Conservation (phyloP, 192 early-diverging fungal species). For the Pilobolus umbonatus region DNA sequence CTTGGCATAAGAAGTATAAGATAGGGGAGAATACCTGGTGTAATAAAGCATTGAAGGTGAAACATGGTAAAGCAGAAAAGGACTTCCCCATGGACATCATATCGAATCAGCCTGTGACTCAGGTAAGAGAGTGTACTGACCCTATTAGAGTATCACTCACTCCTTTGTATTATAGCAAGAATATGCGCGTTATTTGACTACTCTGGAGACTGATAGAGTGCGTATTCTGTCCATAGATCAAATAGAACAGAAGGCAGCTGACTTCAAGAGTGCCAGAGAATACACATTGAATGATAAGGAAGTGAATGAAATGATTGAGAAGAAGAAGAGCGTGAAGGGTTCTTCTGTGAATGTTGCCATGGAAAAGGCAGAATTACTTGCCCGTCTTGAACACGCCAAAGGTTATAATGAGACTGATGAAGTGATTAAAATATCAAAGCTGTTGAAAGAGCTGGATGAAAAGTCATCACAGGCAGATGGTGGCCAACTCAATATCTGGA, state of each 20-base stretch:
- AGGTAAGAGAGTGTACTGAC: conserved; percentile 32
- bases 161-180: conserved; percentile 36
- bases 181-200: conserved; percentile 49
- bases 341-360: conserved; percentile 33
- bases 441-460: conserved; percentile 32
- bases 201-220: conserved; percentile 44
- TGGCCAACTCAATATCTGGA: conserved; percentile 43
- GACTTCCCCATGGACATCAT: conserved; percentile 72
- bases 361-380: conserved; percentile 46
- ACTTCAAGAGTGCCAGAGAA: conserved; percentile 48
- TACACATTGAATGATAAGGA: conserved; percentile 62
- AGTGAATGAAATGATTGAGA: conserved; percentile 57
- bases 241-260: conserved; percentile 50
- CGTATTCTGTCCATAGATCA: conserved; percentile 43
- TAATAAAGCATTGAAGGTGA: conserved; percentile 60
- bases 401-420: conserved; percentile 44
- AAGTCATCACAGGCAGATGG: conserved; percentile 27
- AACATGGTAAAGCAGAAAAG: conserved; percentile 64
- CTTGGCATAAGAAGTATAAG: conserved; percentile 53
- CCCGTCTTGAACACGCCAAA: conserved; percentile 44
- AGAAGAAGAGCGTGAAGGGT: conserved; percentile 45
- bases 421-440: conserved; percentile 37
- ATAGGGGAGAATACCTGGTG: conserved; percentile 52
- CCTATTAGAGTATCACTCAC: neutral
- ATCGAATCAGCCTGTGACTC: conserved; percentile 65